phyloP scores from a whole-genome alignment of 768 basidiomycete species.

The Basidioascus undulatus region DNA sequence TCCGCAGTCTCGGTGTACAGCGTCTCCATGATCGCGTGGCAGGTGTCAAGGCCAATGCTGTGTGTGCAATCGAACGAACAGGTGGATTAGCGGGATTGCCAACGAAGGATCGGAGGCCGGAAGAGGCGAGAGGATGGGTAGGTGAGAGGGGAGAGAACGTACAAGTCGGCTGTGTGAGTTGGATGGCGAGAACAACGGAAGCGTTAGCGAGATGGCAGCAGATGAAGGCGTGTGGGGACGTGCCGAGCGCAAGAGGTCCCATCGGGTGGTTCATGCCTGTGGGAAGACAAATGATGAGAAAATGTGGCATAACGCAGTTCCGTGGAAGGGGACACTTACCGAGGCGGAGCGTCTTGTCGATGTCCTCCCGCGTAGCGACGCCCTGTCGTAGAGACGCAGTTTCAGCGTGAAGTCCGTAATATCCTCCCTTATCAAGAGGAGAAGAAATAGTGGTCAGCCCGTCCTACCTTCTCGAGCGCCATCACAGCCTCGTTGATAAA shows the following conservation, averaged over 20 bases:
- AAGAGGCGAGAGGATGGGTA: neutral
- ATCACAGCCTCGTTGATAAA: slow-evolving; percentile 96
- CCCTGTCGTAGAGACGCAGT: slow-evolving; percentile 28
- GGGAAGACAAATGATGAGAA: too few relatives aligned
- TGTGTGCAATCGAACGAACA: neutral
- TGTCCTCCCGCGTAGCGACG: slow-evolving; percentile 76
- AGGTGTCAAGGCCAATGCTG: slow-evolving; percentile 94
- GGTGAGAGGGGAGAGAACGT: neutral
- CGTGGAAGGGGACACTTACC: too few relatives aligned
- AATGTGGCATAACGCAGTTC: too few relatives aligned
- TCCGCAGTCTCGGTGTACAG: slow-evolving; percentile 73
- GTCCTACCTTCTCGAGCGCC: slow-evolving; percentile 74
- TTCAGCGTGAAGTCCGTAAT: neutral
- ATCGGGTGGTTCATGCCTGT: slow-evolving; percentile 73
- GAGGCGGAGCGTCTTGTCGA: slow-evolving; percentile 76
- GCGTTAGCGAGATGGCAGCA: neutral
- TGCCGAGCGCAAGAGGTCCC: slow-evolving; percentile 73
- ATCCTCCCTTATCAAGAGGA: too few relatives aligned
- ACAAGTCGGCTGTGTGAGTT: slow-evolving; percentile 18
- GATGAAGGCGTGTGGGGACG: slow-evolving; percentile 1
- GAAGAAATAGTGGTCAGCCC: too few relatives aligned
- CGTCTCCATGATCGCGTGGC: slow-evolving; percentile 75
- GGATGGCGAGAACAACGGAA: slow-evolving; percentile 3
- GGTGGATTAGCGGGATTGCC: neutral
- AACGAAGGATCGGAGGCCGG: neutral